Base-by-base conservation (phyloP, 768 basidiomycete genomes). In the Cyclocybe cylindracea region DNA sequence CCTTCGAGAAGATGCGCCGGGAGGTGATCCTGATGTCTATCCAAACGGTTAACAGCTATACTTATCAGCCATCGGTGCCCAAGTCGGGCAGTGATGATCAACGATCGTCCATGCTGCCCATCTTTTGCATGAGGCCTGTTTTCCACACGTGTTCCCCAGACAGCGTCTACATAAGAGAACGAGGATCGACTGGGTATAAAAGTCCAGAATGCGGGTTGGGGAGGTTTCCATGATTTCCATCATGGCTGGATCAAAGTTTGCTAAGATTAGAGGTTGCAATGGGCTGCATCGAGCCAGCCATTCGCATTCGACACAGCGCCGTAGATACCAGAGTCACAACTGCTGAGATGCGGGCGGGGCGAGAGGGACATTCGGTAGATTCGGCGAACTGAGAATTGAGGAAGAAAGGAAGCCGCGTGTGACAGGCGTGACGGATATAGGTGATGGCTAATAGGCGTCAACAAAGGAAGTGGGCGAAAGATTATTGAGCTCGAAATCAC, bases 391-490 rank as follows among this genome's bases (percentile, higher is more conserved):
- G 16, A 38, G 11, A 38, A 38, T 38, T 2, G 37, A 11, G 37
- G 37, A 38, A 16, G 37, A 38, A 38, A 38, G 37, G 37, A 38
- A 38, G 37, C 50, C 24, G 24, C 24, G 5, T 39, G 29, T 51
- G 50, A 50, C 39, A 19, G 36, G 1, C 34, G 63, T 61, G 55
- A 61, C 58, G 40, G 45, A 35, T 49, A 34, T 40, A 7, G 53
- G 55, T 61, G 62, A 56, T 58, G 59, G 54, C 55, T 58, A 65
- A 67, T 54, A 67, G 45, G 49, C 41, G 55, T 64, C 62, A 60
- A 71, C 66, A 71, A 67, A 65, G 62, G 55, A 40, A 40, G 39
- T 16, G 41, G 50, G 53, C 36, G 44, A 60, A 59, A 65, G 66
- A 70, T 69, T 66, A 66, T 68, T 61, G 64, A 49, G 38, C 45